Evolutionary conservation across 805 yeast genomes (phyloP).

Genomic region (Kodamaea hsintzibuensis): DNA sequence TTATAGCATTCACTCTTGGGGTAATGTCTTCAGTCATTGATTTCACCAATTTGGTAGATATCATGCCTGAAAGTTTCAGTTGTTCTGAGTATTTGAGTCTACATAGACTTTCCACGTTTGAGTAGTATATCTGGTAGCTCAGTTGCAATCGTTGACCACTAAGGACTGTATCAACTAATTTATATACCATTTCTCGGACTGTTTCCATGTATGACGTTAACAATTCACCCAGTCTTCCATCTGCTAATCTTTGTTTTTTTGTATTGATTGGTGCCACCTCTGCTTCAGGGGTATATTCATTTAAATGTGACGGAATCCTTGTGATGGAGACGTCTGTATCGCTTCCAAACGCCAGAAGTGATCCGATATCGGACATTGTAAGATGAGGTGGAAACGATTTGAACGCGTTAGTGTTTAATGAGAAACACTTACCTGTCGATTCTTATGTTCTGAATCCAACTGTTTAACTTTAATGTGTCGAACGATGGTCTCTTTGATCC

Average conservation of each 20-base stretch:
- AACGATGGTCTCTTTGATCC: neutral
- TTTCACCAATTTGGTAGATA: constrained; percentile 20
- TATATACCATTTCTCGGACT: constrained; percentile 8
- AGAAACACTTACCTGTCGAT: neutral
- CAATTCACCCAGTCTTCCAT: constrained; percentile 6
- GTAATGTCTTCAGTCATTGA: constrained; percentile 6
- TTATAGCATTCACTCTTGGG: neutral
- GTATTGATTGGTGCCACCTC: neutral
- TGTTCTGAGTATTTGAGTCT: constrained; percentile 34
- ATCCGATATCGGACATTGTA: constrained; percentile 4
- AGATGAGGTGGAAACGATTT: neutral
- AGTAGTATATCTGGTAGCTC: constrained; percentile 27
- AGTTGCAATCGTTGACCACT: constrained; percentile 14
- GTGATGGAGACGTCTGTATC: neutral
- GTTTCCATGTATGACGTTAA: constrained; percentile 8
- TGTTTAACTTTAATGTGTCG: neutral
- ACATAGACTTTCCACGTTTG: constrained; percentile 34
- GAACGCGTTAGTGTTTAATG: neutral
- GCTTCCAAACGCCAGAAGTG: constrained; percentile 5
- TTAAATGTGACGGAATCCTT: constrained; percentile 5
- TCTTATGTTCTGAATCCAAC: neutral
- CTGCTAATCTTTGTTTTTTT: constrained; percentile 5
- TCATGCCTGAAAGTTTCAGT: constrained; percentile 23
- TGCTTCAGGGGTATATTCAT: constrained; percentile 7
- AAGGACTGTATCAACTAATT: constrained; percentile 22